Percentiles rank a stretch among this genome's conserved stretches.
Evolutionary conservation across 2,329 filamentous ascomycete genomes (phyloP).

Genomic region (Fusarium falciforme): DNA sequence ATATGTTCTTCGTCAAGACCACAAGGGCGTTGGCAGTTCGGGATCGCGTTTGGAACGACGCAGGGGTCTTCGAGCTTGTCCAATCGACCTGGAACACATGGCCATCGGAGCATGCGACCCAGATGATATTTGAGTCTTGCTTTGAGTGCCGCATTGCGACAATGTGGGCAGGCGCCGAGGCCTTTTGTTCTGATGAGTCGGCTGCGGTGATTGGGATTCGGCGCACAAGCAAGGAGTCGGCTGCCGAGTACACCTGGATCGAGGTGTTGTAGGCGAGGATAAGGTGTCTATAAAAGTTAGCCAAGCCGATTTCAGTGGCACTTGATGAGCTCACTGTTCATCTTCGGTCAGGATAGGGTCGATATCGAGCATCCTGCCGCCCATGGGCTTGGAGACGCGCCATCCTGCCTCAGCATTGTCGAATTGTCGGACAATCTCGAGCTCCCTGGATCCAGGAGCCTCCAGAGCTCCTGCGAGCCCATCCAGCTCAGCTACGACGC

Average conservation of each 20-base stretch:
- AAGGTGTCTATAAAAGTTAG: conserved; percentile 67
- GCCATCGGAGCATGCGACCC: conserved; percentile 71
- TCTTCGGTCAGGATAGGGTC: conserved; percentile 72
- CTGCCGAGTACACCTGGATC: conserved; percentile 83
- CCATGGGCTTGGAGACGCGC: conserved; percentile 73
- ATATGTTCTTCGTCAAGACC: conserved; percentile 53
- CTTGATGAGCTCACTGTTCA: conserved; percentile 63
- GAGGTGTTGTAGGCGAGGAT: conserved; percentile 80
- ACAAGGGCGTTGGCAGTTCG: conserved; percentile 59
- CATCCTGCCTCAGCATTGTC: conserved; percentile 57
- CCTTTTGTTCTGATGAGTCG: conserved; percentile 42
- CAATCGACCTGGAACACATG: conserved; percentile 69
- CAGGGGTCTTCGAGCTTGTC: conserved; percentile 58
- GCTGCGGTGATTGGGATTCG: conserved; percentile 67
- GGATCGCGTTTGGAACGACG: conserved; percentile 56
- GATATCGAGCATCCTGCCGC: conserved; percentile 72
- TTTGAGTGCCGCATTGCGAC: conserved; percentile 56
- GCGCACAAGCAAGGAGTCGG: conserved; percentile 83
- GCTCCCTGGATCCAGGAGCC: conserved; percentile 32
- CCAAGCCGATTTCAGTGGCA: neutral
- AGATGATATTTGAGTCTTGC: conserved; percentile 60
- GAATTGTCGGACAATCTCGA: conserved; percentile 43
- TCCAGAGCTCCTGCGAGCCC: conserved; percentile 27
- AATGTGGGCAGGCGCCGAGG: conserved; percentile 48
- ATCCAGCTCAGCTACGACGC: conserved; percentile 29